phyloP scores from a whole-genome alignment of 2,329 filamentous ascomycete species.

The Ophiosphaerella narmari region DNA sequence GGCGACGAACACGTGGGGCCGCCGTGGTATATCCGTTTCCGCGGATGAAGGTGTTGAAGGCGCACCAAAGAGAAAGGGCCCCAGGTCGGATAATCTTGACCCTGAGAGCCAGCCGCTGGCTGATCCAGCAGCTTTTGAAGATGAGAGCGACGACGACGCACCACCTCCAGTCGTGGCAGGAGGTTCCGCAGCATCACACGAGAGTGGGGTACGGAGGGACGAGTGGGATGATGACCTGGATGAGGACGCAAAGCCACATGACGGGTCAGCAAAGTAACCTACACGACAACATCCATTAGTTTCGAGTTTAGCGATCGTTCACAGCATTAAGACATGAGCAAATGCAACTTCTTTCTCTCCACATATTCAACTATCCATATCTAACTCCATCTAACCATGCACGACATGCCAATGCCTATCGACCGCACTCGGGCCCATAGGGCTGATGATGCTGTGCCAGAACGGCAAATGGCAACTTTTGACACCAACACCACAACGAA shows the following conservation, averaged over 20 bases:
- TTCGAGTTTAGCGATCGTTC: background rate
- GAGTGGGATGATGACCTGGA: constrained; percentile 48
- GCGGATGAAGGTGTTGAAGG: constrained; percentile 59
- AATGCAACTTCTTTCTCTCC: background rate
- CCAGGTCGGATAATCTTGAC: constrained; percentile 22
- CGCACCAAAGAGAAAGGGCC: constrained; percentile 30
- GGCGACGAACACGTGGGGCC: constrained; percentile 57
- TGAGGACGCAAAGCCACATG: constrained; percentile 39
- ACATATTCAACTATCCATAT: background rate
- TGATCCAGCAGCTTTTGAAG: constrained; percentile 54
- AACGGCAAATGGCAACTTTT: no score
- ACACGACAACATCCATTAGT: background rate
- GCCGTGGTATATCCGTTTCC: constrained; percentile 62
- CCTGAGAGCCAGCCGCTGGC: constrained; percentile 47
- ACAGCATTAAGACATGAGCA: background rate
- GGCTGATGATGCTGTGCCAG: no score
- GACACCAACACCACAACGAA: no score
- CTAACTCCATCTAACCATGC: no score
- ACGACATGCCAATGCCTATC: no score
- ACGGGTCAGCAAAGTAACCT: constrained; percentile 20
- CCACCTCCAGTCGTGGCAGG: constrained; percentile 25
- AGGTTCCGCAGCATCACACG: constrained; percentile 20
- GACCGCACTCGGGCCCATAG: no score
- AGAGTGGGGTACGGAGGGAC: constrained; percentile 42
- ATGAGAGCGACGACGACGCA: constrained; percentile 50